Evolutionary conservation across 305 asterid genomes (phyloP).

Genomic region (Solanum aculeatissimum): DNA sequence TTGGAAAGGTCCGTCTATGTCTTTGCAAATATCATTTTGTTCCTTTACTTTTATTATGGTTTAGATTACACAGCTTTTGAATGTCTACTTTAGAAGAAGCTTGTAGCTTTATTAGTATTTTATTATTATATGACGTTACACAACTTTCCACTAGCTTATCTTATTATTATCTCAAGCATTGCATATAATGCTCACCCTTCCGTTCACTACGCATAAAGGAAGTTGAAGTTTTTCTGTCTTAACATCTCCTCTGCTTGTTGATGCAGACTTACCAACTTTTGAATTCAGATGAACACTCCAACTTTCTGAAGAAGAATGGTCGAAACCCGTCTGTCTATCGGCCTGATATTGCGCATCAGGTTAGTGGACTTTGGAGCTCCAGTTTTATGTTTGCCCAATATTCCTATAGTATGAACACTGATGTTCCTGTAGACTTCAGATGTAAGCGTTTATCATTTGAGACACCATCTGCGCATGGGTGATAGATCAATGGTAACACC

Average conservation of each 20-base stretch:
- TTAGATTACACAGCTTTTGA: not conserved
- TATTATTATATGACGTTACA: not conserved
- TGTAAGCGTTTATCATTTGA: not conserved
- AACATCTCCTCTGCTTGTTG: not conserved
- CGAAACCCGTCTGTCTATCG: slow-evolving; percentile 73
- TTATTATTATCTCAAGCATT: not conserved
- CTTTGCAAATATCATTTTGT: not conserved
- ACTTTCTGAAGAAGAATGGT: slow-evolving; percentile 44
- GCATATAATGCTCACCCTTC: not conserved
- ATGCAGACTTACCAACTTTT: slow-evolving; percentile 63
- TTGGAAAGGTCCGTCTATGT: slow-evolving; percentile 61
- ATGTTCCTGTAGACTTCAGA: not conserved
- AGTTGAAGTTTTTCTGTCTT: not conserved
- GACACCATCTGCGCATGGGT: not conserved
- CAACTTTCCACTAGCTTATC: not conserved
- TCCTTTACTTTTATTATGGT: not conserved
- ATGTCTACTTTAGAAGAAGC: not conserved
- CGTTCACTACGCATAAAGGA: not conserved
- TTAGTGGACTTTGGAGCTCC: slow-evolving; percentile 6
- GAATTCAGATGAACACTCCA: slow-evolving; percentile 75
- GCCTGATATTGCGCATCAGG: slow-evolving; percentile 96
- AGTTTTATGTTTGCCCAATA: not conserved
- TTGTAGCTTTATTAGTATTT: not conserved
- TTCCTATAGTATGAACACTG: not conserved
- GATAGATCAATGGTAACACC: not conserved